These are phyloP conservation scores for Bruguiera hainesii DNA, from an alignment of 441 rosid genomes.

Conservation along the genomic window DNA sequence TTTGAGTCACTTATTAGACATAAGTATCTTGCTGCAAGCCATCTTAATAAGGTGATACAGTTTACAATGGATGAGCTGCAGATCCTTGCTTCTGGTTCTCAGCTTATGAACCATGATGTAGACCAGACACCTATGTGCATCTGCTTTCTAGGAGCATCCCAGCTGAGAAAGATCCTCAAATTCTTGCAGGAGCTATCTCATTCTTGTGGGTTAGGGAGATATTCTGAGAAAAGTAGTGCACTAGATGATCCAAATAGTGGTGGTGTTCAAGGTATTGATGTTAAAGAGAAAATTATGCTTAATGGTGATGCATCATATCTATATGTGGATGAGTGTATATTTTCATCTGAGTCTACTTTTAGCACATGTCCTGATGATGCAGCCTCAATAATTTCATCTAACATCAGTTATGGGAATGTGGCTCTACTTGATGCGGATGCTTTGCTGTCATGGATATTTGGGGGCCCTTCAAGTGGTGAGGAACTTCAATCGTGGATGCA, in stretches of 20 bases:
- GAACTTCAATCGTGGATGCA: slow-evolving; percentile 63
- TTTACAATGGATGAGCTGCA: slow-evolving; percentile 74
- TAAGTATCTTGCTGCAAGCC: slow-evolving; percentile 73
- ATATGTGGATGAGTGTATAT: slow-evolving; percentile 52
- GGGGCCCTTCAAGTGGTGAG: slow-evolving; percentile 67
- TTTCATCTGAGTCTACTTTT: slow-evolving; percentile 36
- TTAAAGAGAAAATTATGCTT: slow-evolving; percentile 61
- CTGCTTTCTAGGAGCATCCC: slow-evolving; percentile 75
- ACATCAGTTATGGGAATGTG: slow-evolving; percentile 30
- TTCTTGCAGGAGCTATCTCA: slow-evolving; percentile 84
- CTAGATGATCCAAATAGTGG: slow-evolving; percentile 41
- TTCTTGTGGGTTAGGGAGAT: slow-evolving; percentile 69
- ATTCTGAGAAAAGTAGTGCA: slow-evolving; percentile 50
- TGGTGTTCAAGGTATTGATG: slow-evolving; percentile 31
- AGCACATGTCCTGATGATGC: slow-evolving; percentile 25
- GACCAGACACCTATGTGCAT: slow-evolving; percentile 71
- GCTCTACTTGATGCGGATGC: slow-evolving; percentile 41
- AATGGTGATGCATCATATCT: slow-evolving; percentile 55
- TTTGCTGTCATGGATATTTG: slow-evolving; percentile 83
- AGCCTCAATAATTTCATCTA: slow-evolving; percentile 30
- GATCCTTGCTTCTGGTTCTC: slow-evolving; percentile 52
- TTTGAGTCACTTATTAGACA: slow-evolving; percentile 67
- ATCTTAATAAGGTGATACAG: slow-evolving; percentile 71
- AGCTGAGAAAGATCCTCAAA: slow-evolving; percentile 74
- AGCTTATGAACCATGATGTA: slow-evolving; percentile 54